A percentile compares a stretch with the other conserved stretches of the same genome.
phyloP scores from a whole-genome alignment of 1,139 yeast genomes.

The Pichia sp. region DNA sequence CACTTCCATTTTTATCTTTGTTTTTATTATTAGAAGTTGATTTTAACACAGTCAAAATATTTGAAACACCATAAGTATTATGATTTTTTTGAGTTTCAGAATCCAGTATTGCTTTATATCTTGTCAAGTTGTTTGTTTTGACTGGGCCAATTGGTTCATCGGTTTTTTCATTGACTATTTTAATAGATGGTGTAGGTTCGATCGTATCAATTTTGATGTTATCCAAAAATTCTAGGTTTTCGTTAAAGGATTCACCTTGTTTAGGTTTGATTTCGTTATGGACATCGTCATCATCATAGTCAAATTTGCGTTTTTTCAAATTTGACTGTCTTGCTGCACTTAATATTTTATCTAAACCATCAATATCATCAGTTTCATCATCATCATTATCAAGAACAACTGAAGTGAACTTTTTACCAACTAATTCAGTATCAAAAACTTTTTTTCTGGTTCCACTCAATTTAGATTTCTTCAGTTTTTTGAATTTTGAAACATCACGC shows the following conservation, averaged over 20 bases:
- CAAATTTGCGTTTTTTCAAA: conserved; percentile 24
- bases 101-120: conserved; percentile 29
- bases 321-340: conserved; percentile 37
- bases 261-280: conserved; percentile 11
- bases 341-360: conserved; percentile 31
- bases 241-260: conserved; percentile 41
- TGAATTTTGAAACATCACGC: conserved; percentile 23
- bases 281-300: conserved; percentile 20
- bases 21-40: conserved; percentile 7
- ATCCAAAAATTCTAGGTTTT: conserved; percentile 51
- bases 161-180: neutral
- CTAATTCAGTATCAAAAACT: conserved; percentile 23
- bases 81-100: conserved; percentile 29
- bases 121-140: conserved; percentile 17
- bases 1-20: conserved; percentile 36
- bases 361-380: conserved; percentile 36
- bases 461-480: conserved; percentile 20
- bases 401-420: conserved; percentile 21
- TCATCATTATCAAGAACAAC: conserved; percentile 30
- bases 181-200: neutral
- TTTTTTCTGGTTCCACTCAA: conserved; percentile 7
- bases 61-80: conserved; percentile 14
- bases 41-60: conserved; percentile 3
- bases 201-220: conserved; percentile 22
- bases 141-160: neutral